phyloP scores from a whole-genome alignment of 805 yeast species.

The Torulaspora quercuum region DNA sequence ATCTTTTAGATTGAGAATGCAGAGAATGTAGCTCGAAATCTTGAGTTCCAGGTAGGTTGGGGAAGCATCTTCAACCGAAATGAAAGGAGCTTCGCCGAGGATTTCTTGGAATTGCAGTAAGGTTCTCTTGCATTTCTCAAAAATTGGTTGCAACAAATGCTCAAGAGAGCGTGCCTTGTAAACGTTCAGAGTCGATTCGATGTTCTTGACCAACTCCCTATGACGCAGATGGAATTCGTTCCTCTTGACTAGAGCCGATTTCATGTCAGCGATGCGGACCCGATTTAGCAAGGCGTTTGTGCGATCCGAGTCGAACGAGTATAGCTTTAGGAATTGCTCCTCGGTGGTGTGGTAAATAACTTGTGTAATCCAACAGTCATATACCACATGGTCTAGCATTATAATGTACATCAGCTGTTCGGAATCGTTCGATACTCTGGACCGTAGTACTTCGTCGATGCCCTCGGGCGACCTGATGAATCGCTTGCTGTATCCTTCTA shows the following conservation, averaged over 20 bases:
- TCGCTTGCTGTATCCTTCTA: conserved; percentile 45
- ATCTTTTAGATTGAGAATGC: conserved; percentile 24
- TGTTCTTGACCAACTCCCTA: conserved; percentile 27
- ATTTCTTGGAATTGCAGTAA: conserved; percentile 28
- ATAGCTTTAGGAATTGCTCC: conserved; percentile 25
- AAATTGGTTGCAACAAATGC: conserved; percentile 13
- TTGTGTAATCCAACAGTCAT: conserved; percentile 48
- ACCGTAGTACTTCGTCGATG: conserved; percentile 38
- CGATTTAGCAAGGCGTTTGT: conserved; percentile 9
- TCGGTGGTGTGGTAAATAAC: conserved; percentile 27
- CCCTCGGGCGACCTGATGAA: conserved; percentile 38
- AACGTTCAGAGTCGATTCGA: conserved; percentile 9
- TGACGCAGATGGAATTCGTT: conserved; percentile 41
- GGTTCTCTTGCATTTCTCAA: conserved; percentile 23
- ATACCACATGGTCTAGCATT: conserved; percentile 46
- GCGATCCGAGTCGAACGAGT: conserved; percentile 14
- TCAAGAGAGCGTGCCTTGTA: conserved; percentile 7
- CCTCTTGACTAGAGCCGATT: conserved; percentile 30
- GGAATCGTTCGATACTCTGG: conserved; percentile 33
- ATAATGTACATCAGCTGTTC: conserved; percentile 39
- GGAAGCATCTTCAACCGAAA: conserved; percentile 11
- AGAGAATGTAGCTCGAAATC: conserved; percentile 34
- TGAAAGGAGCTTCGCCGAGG: conserved; percentile 12
- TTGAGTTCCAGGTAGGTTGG: conserved; percentile 35
- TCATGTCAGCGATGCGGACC: conserved; percentile 13